Conservation (phyloP, 768 basidiomycete species). For the Mycena vulgaris region DNA sequence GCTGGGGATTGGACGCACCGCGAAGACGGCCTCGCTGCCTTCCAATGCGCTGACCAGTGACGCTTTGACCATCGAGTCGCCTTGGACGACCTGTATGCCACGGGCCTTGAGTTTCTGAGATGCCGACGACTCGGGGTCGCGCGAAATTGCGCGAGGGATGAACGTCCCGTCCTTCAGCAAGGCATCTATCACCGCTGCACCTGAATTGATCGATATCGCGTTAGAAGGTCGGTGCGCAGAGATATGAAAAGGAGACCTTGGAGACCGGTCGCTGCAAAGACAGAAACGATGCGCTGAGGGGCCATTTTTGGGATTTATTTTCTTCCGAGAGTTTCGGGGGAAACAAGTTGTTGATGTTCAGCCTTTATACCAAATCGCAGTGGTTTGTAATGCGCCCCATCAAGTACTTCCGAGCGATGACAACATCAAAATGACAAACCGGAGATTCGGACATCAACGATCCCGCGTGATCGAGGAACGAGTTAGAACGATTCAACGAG, state of each 20-base stretch:
- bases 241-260: neutral
- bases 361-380: too few relatives aligned
- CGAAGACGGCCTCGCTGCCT: slow-evolving; percentile 23
- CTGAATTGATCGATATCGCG: neutral
- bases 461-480: too few relatives aligned
- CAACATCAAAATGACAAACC: too few relatives aligned
- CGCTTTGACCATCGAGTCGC: neutral
- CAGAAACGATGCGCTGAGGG: slow-evolving; percentile 1
- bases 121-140: slow-evolving; percentile 10
- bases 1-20: neutral
- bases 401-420: too few relatives aligned
- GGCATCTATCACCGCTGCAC: neutral
- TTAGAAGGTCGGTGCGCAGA: too few relatives aligned
- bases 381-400: too few relatives aligned
- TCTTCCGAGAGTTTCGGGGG: too few relatives aligned
- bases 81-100: slow-evolving; percentile 13
- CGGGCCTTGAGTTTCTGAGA: neutral
- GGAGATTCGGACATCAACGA: too few relatives aligned
- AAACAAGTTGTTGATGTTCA: too few relatives aligned
- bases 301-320: too few relatives aligned
- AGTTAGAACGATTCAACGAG: too few relatives aligned
- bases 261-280: slow-evolving; percentile 20
- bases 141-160: slow-evolving; percentile 11
- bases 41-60: neutral
- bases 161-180: slow-evolving; percentile 13